Percentiles rank a stretch among this genome's conserved stretches.
Conservation (phyloP, 441 rosid species). For the Croton laevigatus region DNA sequence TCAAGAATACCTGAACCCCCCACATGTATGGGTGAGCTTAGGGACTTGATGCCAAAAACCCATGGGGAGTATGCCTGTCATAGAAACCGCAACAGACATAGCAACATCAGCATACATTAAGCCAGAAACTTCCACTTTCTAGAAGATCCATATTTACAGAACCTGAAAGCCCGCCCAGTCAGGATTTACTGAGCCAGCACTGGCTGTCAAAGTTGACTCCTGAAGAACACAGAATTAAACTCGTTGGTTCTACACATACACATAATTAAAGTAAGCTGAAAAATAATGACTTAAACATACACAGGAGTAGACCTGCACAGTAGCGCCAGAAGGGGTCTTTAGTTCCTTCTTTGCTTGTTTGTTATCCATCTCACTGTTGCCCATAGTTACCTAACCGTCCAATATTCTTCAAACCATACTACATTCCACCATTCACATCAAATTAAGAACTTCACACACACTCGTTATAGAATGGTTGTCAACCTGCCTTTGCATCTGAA, state of each 20-base stretch:
- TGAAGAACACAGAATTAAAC: conserved; percentile 29
- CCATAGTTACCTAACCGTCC: conserved; percentile 48
- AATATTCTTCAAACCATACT: conserved; percentile 51
- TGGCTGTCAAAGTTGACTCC: conserved; percentile 65
- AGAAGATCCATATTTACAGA: conserved; percentile 6
- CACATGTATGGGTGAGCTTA: conserved; percentile 98
- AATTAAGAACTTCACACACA: conserved; percentile 15
- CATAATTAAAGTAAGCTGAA: conserved; percentile 8
- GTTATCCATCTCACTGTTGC: conserved; percentile 55
- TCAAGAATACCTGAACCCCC: conserved; percentile 83
- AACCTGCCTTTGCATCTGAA: too few species aligned
- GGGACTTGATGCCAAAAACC: conserved; percentile 88
- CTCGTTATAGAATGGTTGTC: not conserved
- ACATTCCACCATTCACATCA: conserved; percentile 30
- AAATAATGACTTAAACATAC: conserved; percentile 10
- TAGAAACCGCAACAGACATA: conserved; percentile 24
- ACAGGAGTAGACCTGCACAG: conserved; percentile 53
- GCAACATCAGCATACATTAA: conserved; percentile 21
- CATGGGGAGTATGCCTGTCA: conserved; percentile 89
- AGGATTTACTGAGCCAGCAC: conserved; percentile 59
- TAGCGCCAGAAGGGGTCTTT: conserved; percentile 47
- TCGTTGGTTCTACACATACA: not conserved
- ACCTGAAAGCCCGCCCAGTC: conserved; percentile 99
- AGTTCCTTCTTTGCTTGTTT: conserved; percentile 70
- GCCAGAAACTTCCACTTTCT: not conserved